phyloP scores from a whole-genome alignment of 192 early-diverging fungal genomes.

The Phlyctochytrium bullatum region DNA sequence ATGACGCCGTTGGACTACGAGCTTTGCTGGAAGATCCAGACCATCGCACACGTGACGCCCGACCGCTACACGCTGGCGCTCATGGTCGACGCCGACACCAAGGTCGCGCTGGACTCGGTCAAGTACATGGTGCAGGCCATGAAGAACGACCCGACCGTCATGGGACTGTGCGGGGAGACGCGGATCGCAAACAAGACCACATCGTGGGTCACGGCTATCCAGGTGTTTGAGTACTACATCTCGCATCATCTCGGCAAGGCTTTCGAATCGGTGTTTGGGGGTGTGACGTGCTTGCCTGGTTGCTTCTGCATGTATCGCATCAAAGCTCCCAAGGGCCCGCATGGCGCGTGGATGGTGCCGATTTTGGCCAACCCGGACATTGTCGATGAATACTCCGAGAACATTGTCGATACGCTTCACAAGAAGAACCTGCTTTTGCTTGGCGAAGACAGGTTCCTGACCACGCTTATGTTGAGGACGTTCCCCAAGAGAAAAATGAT shows the following conservation, averaged over 20 bases:
- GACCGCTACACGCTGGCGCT: constrained; percentile 73
- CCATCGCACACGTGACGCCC: constrained; percentile 70
- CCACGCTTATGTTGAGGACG: constrained; percentile 92
- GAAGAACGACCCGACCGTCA: constrained; percentile 77
- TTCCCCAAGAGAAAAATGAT: constrained; percentile 97
- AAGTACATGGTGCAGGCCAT: constrained; percentile 57
- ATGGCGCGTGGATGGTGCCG: constrained; percentile 48
- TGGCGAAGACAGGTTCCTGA: constrained; percentile 94
- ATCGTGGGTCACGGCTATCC: constrained; percentile 87
- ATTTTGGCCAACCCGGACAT: constrained; percentile 84
- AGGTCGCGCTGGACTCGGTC: constrained; percentile 37
- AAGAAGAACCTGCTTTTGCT: constrained; percentile 90
- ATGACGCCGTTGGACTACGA: constrained; percentile 90
- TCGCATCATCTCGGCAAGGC: constrained; percentile 94
- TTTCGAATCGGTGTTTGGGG: constrained; percentile 95
- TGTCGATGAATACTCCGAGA: constrained; percentile 55
- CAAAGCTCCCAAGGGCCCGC: constrained; percentile 55
- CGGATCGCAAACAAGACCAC: constrained; percentile 88
- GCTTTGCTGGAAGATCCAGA: constrained; percentile 73
- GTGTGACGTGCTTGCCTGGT: constrained; percentile 94
- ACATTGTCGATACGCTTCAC: constrained; percentile 69
- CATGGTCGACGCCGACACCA: constrained; percentile 89
- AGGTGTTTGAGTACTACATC: constrained; percentile 98
- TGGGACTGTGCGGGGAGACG: constrained; percentile 96
- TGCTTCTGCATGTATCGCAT: constrained; percentile 99